Conservation (phyloP, 805 yeast species). For the Wickerhamiella lipophila region DNA sequence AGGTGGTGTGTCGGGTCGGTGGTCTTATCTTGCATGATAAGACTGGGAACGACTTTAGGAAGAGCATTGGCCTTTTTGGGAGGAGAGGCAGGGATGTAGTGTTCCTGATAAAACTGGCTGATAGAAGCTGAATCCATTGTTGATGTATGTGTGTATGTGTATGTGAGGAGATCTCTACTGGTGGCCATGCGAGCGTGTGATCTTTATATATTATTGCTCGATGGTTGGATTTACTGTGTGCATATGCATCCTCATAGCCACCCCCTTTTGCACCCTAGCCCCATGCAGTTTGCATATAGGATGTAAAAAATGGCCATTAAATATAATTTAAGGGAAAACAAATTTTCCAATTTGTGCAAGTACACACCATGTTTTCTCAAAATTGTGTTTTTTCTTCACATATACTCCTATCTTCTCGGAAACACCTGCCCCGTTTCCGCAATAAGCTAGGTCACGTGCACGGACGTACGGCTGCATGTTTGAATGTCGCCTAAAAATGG, state of each 20-base stretch:
- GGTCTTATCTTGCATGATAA: slow-evolving; percentile 44
- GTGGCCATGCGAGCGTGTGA: not conserved
- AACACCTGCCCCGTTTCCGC: not conserved
- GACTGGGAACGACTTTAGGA: slow-evolving; percentile 44
- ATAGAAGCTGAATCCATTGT: slow-evolving; percentile 36
- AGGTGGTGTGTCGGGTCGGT: slow-evolving; percentile 38
- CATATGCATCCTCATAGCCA: slow-evolving; percentile 4
- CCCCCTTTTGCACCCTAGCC: slow-evolving; percentile 8
- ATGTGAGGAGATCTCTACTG: not conserved
- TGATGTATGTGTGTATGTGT: not conserved
- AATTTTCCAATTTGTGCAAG: slow-evolving; percentile 1
- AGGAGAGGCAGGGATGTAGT: slow-evolving; percentile 37
- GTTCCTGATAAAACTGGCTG: slow-evolving; percentile 31
- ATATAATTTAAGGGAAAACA: not conserved
- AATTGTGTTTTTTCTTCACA: not conserved
- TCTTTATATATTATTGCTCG: not conserved
- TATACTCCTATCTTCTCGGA: not conserved
- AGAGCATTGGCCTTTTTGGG: slow-evolving; percentile 23
- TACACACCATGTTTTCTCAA: not conserved
- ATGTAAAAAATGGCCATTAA: not conserved
- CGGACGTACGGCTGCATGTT: not conserved
- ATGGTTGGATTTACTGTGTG: slow-evolving; percentile 5
- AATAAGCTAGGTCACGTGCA: slow-evolving; percentile 3
- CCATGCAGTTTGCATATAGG: not conserved
- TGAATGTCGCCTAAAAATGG: slow-evolving; percentile 1